Base-by-base conservation (phyloP, 495 filamentous ascomycete genomes). In the Emericellopsis terricola region DNA sequence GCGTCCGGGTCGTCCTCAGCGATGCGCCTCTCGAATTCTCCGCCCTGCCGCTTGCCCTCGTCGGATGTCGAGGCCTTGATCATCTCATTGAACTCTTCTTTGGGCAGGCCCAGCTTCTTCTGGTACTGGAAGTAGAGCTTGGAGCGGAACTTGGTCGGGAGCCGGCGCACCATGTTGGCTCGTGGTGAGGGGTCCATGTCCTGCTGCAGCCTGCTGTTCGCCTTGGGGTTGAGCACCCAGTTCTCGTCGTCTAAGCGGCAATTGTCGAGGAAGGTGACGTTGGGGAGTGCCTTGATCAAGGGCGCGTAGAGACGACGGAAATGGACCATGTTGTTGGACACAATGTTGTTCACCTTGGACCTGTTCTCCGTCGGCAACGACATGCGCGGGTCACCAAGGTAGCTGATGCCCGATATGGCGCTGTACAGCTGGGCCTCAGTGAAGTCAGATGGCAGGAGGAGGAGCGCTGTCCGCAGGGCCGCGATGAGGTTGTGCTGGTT, bases 401-500 rank as follows among this genome's bases (percentile, higher is more conserved):
- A 97, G 47, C 79, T 87, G 49, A 96, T 81, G 7, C 79, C 76
- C 3, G 86, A 75, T 36, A 97, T 94, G 3, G 81, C 85, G 37
- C 65, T 73, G 54, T 93, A 97, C 1, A 97, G 62, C 40, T 93
- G 64, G 37, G 76, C 73, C 47, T 97, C 89, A 17, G 76, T 85
- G 53, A 97, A 97, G 2, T 57, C 59, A 1, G 74, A 68, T 0
- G 86, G 86, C 1, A 97, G 67, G 13, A 96, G 64, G 2, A 97
- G 62, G 8, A 97, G 68, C 0, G 89, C 83, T 13, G 85, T 86
- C 15, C 91, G 78, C 15, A 94, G 59, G 3, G 89, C 89, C 4
- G 87, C 89, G 15, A 96, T 55, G 5, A 97, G 68, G 49, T 97
- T 97, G 52, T 89, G 73, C 51, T 96, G 91, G 50, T 96, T 94